Evolutionary conservation across 108 stramenopile species (phyloP), one percentile per base, ranked within the genome.

Genomic region (Stephanodiscus triporus): DNA sequence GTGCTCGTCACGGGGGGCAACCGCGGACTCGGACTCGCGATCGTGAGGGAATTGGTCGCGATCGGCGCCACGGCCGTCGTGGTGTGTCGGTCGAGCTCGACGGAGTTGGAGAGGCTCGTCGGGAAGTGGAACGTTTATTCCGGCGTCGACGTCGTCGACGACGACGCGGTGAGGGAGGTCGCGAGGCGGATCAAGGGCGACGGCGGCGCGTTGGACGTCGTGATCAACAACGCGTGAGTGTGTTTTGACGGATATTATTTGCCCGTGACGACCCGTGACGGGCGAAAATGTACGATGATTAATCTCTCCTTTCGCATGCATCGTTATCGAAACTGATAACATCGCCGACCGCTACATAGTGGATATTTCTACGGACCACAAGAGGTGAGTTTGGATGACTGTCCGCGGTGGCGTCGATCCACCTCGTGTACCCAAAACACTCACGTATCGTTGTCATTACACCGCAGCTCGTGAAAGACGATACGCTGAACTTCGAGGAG

Each of bases 1-100:
- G 90, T 95, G 17, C 57, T 95, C 23, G 91, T 97, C 51, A 92
- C 94, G 4, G 96, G 95, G 19, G 96, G 93, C 26, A 95, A 93
- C 59, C 88, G 95, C 16, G 95, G 95, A 0, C 73, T 97, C 20
- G 96, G 96, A 11, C 74, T 90, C 19, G 95, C 82, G 59, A 85
- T 95, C 55, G 87, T 88, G 27, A 88, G 92, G 55, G 88, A 93
- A 73, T 63, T 88, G 5, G 90, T 86, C 6, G 68, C 86, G 9
- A 75, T 85, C 66, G 93, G 93, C 34, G 94, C 94, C 63, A 84
- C 91, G 56, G 90, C 86, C 37, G 76, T 96, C 59, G 89, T 90
- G 14, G 66, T 92, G 9, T 90, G 88, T 63, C 87, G 94, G 0
- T 61, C 56, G 43, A 76, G 87, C 20, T 72, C 69, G 59, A 51